Evolutionary conservation across 257 asterid species (phyloP).

Genomic region (Solanum stenotomum): DNA sequence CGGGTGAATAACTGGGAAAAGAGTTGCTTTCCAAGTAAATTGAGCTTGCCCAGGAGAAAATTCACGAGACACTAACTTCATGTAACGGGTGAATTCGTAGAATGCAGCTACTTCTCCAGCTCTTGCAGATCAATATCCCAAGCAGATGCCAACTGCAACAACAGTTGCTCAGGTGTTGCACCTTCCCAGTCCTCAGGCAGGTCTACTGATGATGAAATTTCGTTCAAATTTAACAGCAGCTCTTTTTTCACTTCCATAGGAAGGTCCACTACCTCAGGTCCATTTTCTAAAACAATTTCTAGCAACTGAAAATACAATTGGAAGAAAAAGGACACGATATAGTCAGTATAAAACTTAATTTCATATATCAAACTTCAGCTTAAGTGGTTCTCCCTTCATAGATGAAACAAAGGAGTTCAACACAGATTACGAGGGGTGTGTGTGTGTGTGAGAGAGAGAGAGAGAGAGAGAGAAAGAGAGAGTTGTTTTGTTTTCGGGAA

Average conservation of each 20-base stretch:
- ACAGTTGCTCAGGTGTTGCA: slow-evolving; percentile 62
- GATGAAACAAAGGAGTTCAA: not conserved
- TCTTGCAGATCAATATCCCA: slow-evolving; percentile 84
- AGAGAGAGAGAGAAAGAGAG: not conserved
- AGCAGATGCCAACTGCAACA: slow-evolving; percentile 72
- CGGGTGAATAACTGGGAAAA: not conserved
- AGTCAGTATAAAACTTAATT: not conserved
- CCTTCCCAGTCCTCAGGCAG: slow-evolving; percentile 96
- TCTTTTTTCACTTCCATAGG: slow-evolving; percentile 73
- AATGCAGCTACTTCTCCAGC: slow-evolving; percentile 37
- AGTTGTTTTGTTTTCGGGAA: not conserved
- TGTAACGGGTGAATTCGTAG: not conserved
- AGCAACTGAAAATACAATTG: slow-evolving; percentile 38
- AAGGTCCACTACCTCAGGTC: slow-evolving; percentile 48
- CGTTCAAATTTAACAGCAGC: slow-evolving; percentile 64
- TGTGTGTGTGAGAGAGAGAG: not conserved
- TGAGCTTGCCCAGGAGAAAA: not conserved
- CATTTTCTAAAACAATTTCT: slow-evolving; percentile 67
- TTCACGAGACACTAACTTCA: not conserved
- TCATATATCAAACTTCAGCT: not conserved
- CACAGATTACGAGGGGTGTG: not conserved
- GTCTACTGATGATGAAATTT: slow-evolving; percentile 49
- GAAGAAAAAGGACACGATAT: not conserved
- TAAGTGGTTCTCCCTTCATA: not conserved
- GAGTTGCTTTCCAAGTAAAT: not conserved